Percentiles rank a stretch among this genome's conserved stretches.
Conservation (phyloP, 176 grass and related monocot genomes). For the Bromus sterilis region DNA sequence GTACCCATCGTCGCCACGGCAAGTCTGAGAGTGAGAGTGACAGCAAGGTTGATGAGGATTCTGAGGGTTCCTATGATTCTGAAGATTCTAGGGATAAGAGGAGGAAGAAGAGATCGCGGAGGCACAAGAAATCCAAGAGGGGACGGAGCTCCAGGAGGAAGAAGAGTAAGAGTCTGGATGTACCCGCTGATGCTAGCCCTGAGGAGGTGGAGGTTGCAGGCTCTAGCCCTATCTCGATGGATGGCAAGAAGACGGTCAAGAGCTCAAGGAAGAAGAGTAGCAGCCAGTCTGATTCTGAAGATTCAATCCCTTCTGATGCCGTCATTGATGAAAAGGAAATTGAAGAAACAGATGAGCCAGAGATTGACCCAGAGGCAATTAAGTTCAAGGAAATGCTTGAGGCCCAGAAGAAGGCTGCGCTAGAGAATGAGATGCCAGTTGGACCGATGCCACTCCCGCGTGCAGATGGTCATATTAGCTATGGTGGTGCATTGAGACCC, state of each 20-base stretch:
- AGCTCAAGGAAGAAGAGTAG: slow-evolving; percentile 37
- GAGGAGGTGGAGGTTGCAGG: slow-evolving; percentile 39
- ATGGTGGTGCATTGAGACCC: slow-evolving; percentile 90
- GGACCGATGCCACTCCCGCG: slow-evolving; percentile 74
- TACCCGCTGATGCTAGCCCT: slow-evolving; percentile 17
- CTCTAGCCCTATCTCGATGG: slow-evolving; percentile 20
- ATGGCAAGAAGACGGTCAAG: slow-evolving; percentile 36
- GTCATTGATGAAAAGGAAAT: slow-evolving; percentile 19
- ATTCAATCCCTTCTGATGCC: slow-evolving; percentile 29
- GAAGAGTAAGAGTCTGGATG: slow-evolving; percentile 21
- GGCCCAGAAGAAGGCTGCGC: slow-evolving; percentile 74
- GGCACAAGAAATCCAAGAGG: slow-evolving; percentile 40
- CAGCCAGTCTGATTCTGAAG: slow-evolving; percentile 35
- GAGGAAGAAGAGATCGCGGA: slow-evolving; percentile 43
- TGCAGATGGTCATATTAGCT: slow-evolving; percentile 88
- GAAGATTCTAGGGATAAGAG: slow-evolving; percentile 41
- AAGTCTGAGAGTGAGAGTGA: slow-evolving; percentile 32
- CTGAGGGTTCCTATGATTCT: slow-evolving; percentile 37
- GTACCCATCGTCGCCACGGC: neutral
- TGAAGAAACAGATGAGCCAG: slow-evolving; percentile 30
- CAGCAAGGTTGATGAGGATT: slow-evolving; percentile 37
- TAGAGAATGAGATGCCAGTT: slow-evolving; percentile 74
- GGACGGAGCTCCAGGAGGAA: slow-evolving; percentile 39
- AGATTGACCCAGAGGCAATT: slow-evolving; percentile 75
- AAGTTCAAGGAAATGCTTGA: slow-evolving; percentile 88